A percentile compares a stretch with the other conserved stretches of the same genome.
phyloP scores from a whole-genome alignment of 2,329 filamentous ascomycete genomes.

The Lecanicillium sp. region DNA sequence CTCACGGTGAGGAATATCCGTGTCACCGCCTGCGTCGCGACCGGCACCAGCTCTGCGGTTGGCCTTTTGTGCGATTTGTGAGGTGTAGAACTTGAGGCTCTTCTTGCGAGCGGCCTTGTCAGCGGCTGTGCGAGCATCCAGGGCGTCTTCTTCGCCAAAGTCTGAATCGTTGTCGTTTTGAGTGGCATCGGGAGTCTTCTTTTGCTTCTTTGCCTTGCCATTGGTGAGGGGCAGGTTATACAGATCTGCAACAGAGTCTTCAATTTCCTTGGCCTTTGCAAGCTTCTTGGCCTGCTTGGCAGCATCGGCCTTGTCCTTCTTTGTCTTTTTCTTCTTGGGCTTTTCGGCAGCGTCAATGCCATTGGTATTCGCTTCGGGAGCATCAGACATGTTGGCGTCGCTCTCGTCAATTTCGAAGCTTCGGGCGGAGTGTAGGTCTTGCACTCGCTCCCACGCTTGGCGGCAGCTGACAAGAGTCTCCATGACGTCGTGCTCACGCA shows the following conservation, averaged over 20 bases:
- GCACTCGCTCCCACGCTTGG: conserved; percentile 69
- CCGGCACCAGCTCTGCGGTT: conserved; percentile 72
- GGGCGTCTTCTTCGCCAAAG: conserved; percentile 79
- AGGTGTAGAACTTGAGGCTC: conserved; percentile 93
- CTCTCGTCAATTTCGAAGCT: conserved; percentile 25
- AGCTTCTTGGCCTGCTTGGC: conserved; percentile 33
- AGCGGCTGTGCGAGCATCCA: conserved; percentile 70
- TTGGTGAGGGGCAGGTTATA: conserved; percentile 48
- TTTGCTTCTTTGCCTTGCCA: conserved; percentile 34
- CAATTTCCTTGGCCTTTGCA: conserved; percentile 51
- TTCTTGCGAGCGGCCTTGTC: conserved; percentile 90
- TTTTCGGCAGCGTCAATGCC: conserved; percentile 6
- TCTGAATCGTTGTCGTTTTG: conserved; percentile 63
- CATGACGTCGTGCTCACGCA: conserved; percentile 90
- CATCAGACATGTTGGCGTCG: conserved; percentile 21
- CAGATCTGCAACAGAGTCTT: conserved; percentile 63
- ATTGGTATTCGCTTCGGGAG: conserved; percentile 9
- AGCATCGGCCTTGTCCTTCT: conserved; percentile 26
- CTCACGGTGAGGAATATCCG: conserved; percentile 81
- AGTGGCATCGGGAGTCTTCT: conserved; percentile 27
- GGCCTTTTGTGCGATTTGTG: conserved; percentile 90
- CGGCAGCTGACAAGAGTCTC: conserved; percentile 71
- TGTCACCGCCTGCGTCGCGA: conserved; percentile 68
- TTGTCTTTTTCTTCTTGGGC: conserved; percentile 23
- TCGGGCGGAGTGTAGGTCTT: conserved; percentile 49